Conservation (phyloP, 2,329 filamentous ascomycete genomes). For the Zymoseptoria pseudotritici region DNA sequence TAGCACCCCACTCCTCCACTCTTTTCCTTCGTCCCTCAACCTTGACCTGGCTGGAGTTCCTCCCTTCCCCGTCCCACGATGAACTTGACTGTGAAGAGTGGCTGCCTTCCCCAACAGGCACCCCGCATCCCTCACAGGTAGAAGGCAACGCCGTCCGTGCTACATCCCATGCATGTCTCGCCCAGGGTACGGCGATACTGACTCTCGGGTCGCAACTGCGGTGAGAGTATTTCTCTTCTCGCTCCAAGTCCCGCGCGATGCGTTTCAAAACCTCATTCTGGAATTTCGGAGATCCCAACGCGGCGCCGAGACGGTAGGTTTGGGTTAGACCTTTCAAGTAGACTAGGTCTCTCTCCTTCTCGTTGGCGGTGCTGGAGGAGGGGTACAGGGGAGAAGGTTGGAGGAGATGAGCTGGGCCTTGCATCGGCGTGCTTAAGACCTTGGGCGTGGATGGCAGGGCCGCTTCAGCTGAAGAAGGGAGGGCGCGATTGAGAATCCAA, state of each 20-base stretch:
- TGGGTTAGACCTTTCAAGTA: not conserved
- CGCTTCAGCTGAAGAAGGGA: not conserved
- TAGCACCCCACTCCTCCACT: not conserved
- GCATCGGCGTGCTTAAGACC: too few relatives aligned
- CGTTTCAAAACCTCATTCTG: not conserved
- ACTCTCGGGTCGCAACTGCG: not conserved
- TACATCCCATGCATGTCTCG: constrained; percentile 1
- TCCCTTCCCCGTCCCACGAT: too few relatives aligned
- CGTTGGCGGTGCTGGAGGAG: too few relatives aligned
- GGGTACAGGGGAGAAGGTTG: too few relatives aligned
- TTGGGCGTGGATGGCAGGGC: not conserved
- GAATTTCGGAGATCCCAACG: not conserved
- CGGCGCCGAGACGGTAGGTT: not conserved
- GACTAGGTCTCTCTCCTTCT: too few relatives aligned
- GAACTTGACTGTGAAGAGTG: too few relatives aligned
- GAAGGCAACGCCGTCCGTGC: not conserved
- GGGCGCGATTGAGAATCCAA: too few relatives aligned
- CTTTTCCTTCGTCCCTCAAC: not conserved
- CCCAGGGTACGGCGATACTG: not conserved
- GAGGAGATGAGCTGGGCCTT: not conserved
- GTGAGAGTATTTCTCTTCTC: not conserved
- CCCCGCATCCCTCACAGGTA: not conserved
- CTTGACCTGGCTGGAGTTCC: too few relatives aligned
- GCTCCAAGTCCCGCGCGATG: not conserved
- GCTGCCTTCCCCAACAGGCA: not conserved